Percentiles rank a stretch among this genome's conserved stretches.
Conservation (phyloP, 495 filamentous ascomycete genomes). For the Cryomyces antarcticus region DNA sequence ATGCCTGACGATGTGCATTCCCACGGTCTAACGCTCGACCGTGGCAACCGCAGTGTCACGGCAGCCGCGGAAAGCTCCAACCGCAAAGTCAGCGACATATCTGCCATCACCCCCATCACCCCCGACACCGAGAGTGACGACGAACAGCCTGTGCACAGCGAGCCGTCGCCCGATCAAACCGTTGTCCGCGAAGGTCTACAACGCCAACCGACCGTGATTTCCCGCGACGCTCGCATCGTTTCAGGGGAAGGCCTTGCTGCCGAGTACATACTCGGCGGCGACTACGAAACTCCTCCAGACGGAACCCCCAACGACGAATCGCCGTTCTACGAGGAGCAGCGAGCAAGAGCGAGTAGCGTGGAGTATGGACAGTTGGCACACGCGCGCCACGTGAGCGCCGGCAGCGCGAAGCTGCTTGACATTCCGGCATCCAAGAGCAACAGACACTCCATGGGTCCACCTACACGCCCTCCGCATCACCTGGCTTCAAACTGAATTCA, state of each 20-base stretch:
- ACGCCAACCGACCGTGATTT: constrained; percentile 34
- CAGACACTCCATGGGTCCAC: no score
- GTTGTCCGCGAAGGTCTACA: constrained; percentile 3
- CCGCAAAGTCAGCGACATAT: constrained; percentile 5
- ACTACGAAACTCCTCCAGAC: constrained; percentile 16
- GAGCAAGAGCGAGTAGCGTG: constrained; percentile 34
- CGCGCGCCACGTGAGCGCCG: constrained; percentile 49
- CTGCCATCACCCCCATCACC: constrained; percentile 14
- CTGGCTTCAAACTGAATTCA: no score
- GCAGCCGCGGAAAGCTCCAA: constrained; percentile 10
- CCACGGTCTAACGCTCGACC: constrained; percentile 28
- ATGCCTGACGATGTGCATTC: constrained; percentile 46
- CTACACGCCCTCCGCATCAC: no score
- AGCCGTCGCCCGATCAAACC: not conserved
- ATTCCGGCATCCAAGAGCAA: constrained; percentile 18
- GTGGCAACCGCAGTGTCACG: no score
- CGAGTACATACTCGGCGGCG: constrained; percentile 27
- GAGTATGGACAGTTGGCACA: constrained; percentile 29
- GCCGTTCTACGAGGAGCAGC: constrained; percentile 8
- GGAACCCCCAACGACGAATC: not conserved
- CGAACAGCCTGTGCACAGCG: constrained; percentile 3
- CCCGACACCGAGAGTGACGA: constrained; percentile 18
- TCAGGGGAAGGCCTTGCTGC: constrained; percentile 51
- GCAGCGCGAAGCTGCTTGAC: constrained; percentile 49
- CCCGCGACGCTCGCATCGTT: constrained; percentile 32